phyloP scores from a whole-genome alignment of 768 basidiomycete species.

The Suillus fuscotomentosus region DNA sequence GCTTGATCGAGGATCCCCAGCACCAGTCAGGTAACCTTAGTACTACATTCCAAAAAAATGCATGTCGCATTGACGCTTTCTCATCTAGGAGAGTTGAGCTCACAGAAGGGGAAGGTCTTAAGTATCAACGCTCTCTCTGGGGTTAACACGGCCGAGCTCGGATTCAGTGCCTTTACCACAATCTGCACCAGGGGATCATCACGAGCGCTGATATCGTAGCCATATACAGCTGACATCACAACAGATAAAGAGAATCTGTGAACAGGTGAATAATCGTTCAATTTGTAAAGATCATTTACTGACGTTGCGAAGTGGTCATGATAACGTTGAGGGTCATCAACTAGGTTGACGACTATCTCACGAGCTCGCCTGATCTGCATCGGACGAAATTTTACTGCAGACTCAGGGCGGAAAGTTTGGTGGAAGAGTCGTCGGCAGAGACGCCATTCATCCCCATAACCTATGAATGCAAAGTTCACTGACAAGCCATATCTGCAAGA shows the following conservation, averaged over 20 bases:
- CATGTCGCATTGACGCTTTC: not conserved
- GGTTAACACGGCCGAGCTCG: not conserved
- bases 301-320: slow-evolving; percentile 17
- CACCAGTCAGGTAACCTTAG: slow-evolving; percentile 4
- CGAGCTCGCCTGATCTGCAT: slow-evolving; percentile 23
- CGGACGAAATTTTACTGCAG: slow-evolving; percentile 22
- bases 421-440: slow-evolving; percentile 35
- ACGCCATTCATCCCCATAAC: slow-evolving; percentile 16
- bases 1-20: slow-evolving; percentile 4
- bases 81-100: not conserved
- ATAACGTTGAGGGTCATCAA: slow-evolving; percentile 28
- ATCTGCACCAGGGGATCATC: slow-evolving; percentile 2
- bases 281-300: not conserved
- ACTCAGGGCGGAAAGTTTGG: slow-evolving; percentile 35
- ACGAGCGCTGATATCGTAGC: not conserved
- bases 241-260: slow-evolving; percentile 4
- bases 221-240: slow-evolving; percentile 5
- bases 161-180: not conserved
- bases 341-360: slow-evolving; percentile 24
- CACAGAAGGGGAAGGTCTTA: slow-evolving; percentile 4
- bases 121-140: slow-evolving; percentile 6
- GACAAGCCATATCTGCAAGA: slow-evolving; percentile 1
- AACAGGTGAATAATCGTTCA: not conserved
- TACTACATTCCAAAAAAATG: not conserved
- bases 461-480: not conserved